Percentiles rank a stretch among this genome's conserved stretches.
Conservation (phyloP, 2,329 filamentous ascomycete genomes). For the Venturia nashicola region DNA sequence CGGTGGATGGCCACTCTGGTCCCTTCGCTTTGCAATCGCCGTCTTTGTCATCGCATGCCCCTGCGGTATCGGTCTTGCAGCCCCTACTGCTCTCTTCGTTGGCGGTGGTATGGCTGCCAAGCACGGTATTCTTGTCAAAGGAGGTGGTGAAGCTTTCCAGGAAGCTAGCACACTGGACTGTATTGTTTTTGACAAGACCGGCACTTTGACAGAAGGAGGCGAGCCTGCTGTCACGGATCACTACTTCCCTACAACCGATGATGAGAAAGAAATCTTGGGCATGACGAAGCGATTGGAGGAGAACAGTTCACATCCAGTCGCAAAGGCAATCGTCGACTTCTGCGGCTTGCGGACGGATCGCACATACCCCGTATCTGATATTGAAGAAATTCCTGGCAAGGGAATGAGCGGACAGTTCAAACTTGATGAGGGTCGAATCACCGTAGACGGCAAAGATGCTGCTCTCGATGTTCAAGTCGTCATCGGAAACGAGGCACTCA, state of each 20-base stretch:
- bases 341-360: slow-evolving; percentile 32
- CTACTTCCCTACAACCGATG: slow-evolving; percentile 22
- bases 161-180: slow-evolving; percentile 68
- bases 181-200: slow-evolving; percentile 82
- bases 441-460: slow-evolving; percentile 11
- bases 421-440: slow-evolving; percentile 14
- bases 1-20: slow-evolving; percentile 61
- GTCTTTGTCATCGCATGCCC: slow-evolving; percentile 83
- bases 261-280: slow-evolving; percentile 32
- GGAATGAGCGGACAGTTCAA: slow-evolving; percentile 51
- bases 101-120: slow-evolving; percentile 69
- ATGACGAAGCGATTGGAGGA: slow-evolving; percentile 52
- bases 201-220: slow-evolving; percentile 62
- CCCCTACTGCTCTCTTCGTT: slow-evolving; percentile 73
- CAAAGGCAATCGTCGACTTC: slow-evolving; percentile 54
- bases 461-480: slow-evolving; percentile 35
- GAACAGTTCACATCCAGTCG: slow-evolving; percentile 63
- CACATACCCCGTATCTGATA: slow-evolving; percentile 17
- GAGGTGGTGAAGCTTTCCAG: slow-evolving; percentile 75
- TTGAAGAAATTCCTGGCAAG: slow-evolving; percentile 60
- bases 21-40: slow-evolving; percentile 71
- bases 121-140: slow-evolving; percentile 69
- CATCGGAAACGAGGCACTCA: slow-evolving; percentile 62
- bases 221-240: slow-evolving; percentile 56
- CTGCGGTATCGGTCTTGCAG: slow-evolving; percentile 73